A percentile compares a stretch with the other conserved stretches of the same genome.
These are phyloP conservation scores for Diplodia intermedia DNA, from an alignment of 2,329 filamentous ascomycete genomes.

Conservation along the genomic window DNA sequence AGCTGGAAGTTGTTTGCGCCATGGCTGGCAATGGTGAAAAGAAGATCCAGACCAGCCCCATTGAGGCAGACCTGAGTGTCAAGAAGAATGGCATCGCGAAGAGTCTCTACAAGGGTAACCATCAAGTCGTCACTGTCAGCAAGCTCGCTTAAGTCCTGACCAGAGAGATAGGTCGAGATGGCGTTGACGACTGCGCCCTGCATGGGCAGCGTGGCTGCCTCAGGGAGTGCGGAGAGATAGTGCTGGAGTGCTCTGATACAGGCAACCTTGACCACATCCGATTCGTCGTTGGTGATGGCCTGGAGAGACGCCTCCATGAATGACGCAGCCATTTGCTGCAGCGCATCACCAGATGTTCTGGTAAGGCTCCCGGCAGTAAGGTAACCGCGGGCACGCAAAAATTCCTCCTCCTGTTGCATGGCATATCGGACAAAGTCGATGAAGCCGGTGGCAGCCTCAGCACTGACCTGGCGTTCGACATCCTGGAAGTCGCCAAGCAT, in stretches of 20 bases:
- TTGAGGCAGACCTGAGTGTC: slow-evolving; percentile 77
- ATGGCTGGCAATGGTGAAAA: slow-evolving; percentile 88
- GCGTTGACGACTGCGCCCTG: slow-evolving; percentile 68
- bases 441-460: slow-evolving; percentile 74
- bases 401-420: slow-evolving; percentile 72
- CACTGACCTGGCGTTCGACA: slow-evolving; percentile 72
- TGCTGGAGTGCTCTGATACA: slow-evolving; percentile 86
- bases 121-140: slow-evolving; percentile 91
- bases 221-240: slow-evolving; percentile 63
- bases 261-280: slow-evolving; percentile 89
- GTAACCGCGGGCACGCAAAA: slow-evolving; percentile 86
- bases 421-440: slow-evolving; percentile 81
- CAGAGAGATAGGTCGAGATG: slow-evolving; percentile 74
- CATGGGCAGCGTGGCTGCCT: slow-evolving; percentile 58
- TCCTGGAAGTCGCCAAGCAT: slow-evolving; percentile 84
- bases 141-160: slow-evolving; percentile 81
- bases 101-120: slow-evolving; percentile 84
- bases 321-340: slow-evolving; percentile 62
- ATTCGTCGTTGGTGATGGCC: slow-evolving; percentile 75
- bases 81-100: slow-evolving; percentile 81
- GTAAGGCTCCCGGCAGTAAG: slow-evolving; percentile 83
- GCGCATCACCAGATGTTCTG: slow-evolving; percentile 66
- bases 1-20: slow-evolving; percentile 91
- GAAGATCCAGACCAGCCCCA: slow-evolving; percentile 77
- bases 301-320: slow-evolving; percentile 77